Conservation (phyloP, 2,329 filamentous ascomycete species). For the Fusarium oxysporum region DNA sequence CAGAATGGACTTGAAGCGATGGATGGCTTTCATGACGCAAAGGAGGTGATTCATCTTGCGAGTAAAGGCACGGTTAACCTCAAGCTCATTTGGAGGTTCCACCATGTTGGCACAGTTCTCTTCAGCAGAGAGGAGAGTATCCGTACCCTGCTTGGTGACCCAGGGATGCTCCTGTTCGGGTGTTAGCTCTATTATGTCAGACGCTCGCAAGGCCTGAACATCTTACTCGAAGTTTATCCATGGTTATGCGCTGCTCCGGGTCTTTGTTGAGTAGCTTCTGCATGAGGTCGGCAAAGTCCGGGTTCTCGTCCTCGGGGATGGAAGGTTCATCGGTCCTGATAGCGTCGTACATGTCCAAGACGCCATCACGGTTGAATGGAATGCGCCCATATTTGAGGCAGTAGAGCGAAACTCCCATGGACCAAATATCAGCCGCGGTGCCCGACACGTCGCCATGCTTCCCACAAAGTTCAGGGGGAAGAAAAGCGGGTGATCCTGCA, state of each 20-base stretch:
- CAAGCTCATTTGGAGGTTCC: slow-evolving; percentile 87
- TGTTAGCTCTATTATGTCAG: neutral
- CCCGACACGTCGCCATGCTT: slow-evolving; percentile 90
- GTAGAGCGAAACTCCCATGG: slow-evolving; percentile 95
- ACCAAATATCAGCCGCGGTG: slow-evolving; percentile 95
- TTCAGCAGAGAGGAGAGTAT: slow-evolving; percentile 81
- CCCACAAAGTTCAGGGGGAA: slow-evolving; percentile 91
- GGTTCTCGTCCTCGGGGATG: slow-evolving; percentile 72
- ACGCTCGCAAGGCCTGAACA: neutral
- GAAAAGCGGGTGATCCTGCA: slow-evolving; percentile 92
- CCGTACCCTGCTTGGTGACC: slow-evolving; percentile 85
- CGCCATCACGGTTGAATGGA: slow-evolving; percentile 82
- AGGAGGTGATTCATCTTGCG: slow-evolving; percentile 88
- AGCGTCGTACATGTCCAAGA: slow-evolving; percentile 89
- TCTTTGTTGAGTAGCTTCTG: slow-evolving; percentile 83
- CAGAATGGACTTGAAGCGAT: slow-evolving; percentile 86
- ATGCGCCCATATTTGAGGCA: slow-evolving; percentile 90
- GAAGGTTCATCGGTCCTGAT: slow-evolving; percentile 78
- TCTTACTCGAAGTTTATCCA: slow-evolving; percentile 83
- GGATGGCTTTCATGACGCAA: slow-evolving; percentile 90
- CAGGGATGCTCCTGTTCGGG: slow-evolving; percentile 82
- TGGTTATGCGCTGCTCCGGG: slow-evolving; percentile 82
- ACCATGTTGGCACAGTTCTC: slow-evolving; percentile 88
- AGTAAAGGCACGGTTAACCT: slow-evolving; percentile 92
- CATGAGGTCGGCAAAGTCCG: slow-evolving; percentile 81